A percentile compares a stretch with the other conserved stretches of the same genome.
These are phyloP conservation scores for Millerozyma miso DNA, from an alignment of 805 yeast genomes.

Conservation along the genomic window DNA sequence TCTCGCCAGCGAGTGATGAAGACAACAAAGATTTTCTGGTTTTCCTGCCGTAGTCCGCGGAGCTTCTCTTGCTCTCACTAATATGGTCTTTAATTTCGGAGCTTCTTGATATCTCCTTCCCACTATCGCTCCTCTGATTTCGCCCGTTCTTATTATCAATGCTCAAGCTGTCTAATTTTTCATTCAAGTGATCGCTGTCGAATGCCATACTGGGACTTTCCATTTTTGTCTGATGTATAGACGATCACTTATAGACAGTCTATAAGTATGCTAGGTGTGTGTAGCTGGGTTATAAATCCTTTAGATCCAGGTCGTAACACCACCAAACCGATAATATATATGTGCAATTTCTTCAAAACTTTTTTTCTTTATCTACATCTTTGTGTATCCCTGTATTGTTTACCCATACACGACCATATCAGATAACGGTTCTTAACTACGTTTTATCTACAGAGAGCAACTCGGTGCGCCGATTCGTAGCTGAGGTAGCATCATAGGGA, in stretches of 20 bases:
- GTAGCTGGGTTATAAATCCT: neutral
- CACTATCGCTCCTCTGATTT: neutral
- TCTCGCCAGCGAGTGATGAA: constrained; percentile 23
- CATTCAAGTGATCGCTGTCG: constrained; percentile 7
- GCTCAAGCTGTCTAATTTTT: constrained; percentile 9
- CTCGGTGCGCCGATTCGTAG: no score
- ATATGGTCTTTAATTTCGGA: neutral
- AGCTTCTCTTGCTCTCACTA: neutral
- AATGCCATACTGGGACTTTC: constrained; percentile 5
- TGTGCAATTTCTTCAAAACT: neutral
- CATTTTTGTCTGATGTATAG: neutral
- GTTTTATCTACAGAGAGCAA: no score
- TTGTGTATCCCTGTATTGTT: neutral
- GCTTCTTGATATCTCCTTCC: neutral
- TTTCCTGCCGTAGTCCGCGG: neutral
- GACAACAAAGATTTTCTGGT: constrained; percentile 21
- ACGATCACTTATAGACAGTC: neutral
- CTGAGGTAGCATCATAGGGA: no score
- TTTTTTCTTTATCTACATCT: neutral
- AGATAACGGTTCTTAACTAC: neutral
- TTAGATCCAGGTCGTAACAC: neutral
- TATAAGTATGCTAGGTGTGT: neutral
- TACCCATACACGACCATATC: neutral
- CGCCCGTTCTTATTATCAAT: constrained; percentile 3
- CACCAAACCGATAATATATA: neutral